phyloP scores from a whole-genome alignment of 257 asterid species.

The Penstemon barbatus region DNA sequence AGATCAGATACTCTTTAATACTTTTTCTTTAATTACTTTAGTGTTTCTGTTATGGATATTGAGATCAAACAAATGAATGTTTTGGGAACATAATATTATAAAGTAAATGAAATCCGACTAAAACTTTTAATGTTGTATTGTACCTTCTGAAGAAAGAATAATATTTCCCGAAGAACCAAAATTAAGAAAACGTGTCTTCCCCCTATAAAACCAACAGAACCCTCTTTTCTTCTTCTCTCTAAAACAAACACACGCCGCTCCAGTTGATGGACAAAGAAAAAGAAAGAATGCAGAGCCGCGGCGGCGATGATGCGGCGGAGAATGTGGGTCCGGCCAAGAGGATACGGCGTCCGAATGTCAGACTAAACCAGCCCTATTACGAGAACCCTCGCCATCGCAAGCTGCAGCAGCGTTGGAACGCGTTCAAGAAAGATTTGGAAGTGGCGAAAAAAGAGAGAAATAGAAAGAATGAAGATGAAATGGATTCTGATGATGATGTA shows the following conservation, averaged over 20 bases:
- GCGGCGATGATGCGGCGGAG: conserved; percentile 27
- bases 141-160: too few species aligned
- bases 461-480: conserved; percentile 17
- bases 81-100: too few species aligned
- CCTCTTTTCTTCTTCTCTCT: too few species aligned
- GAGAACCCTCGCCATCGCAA: conserved; percentile 34
- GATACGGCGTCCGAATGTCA: conserved; percentile 51
- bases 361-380: conserved; percentile 46
- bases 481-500: conserved; percentile 34
- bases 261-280: too few species aligned
- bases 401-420: conserved; percentile 33
- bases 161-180: too few species aligned
- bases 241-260: too few species aligned
- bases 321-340: conserved; percentile 32
- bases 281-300: conserved; percentile 32
- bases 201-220: not conserved
- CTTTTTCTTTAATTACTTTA: too few species aligned
- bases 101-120: too few species aligned
- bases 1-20: too few species aligned
- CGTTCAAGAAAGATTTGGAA: conserved; percentile 23
- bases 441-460: conserved; percentile 31
- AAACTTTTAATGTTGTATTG: too few species aligned
- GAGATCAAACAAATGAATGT: too few species aligned
- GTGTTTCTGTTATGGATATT: too few species aligned
- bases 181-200: conserved; percentile 9